These are phyloP conservation scores for Zalaria obscura DNA, from an alignment of 2,329 filamentous ascomycete species.

Conservation along the genomic window DNA sequence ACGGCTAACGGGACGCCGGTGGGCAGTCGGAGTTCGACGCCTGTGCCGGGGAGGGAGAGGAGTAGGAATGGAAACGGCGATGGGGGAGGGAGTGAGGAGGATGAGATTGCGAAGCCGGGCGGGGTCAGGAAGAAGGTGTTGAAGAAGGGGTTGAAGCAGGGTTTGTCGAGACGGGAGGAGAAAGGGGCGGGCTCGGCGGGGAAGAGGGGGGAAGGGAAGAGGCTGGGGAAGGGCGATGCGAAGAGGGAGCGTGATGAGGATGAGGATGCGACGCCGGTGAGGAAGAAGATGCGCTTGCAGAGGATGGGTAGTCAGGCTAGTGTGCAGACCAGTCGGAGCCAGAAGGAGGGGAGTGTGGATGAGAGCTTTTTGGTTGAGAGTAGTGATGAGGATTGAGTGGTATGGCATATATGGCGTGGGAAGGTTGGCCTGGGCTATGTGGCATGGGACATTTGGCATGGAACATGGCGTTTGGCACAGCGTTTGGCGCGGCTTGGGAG, in stretches of 20 bases:
- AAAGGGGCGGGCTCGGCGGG: slow-evolving; percentile 13
- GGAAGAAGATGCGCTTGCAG: slow-evolving; percentile 22
- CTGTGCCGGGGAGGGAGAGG: slow-evolving; percentile 12
- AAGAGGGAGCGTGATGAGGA: slow-evolving; percentile 22
- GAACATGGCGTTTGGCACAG: not conserved
- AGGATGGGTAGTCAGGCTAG: slow-evolving; percentile 20
- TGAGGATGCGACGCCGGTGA: slow-evolving; percentile 15
- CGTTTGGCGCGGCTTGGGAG: no score
- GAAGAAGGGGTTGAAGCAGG: slow-evolving; percentile 26
- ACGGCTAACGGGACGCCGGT: slow-evolving; percentile 9
- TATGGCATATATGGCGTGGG: no score
- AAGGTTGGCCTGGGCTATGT: no score
- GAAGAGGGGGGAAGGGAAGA: slow-evolving; percentile 14
- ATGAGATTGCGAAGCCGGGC: slow-evolving; percentile 15
- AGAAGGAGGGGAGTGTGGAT: slow-evolving; percentile 18
- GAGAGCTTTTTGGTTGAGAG: slow-evolving; percentile 21
- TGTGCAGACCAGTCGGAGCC: slow-evolving; percentile 11
- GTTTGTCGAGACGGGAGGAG: slow-evolving; percentile 29
- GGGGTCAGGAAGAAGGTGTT: slow-evolving; percentile 21
- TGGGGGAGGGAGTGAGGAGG: slow-evolving; percentile 4
- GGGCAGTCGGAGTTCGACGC: slow-evolving; percentile 19
- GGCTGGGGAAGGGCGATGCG: slow-evolving; percentile 12
- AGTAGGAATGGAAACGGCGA: slow-evolving; percentile 8
- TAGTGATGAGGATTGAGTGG: slow-evolving; percentile 13
- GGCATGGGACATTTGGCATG: not conserved